Base-by-base conservation (phyloP, 805 yeast species). In the Kregervanrija pseudodelftensis region DNA sequence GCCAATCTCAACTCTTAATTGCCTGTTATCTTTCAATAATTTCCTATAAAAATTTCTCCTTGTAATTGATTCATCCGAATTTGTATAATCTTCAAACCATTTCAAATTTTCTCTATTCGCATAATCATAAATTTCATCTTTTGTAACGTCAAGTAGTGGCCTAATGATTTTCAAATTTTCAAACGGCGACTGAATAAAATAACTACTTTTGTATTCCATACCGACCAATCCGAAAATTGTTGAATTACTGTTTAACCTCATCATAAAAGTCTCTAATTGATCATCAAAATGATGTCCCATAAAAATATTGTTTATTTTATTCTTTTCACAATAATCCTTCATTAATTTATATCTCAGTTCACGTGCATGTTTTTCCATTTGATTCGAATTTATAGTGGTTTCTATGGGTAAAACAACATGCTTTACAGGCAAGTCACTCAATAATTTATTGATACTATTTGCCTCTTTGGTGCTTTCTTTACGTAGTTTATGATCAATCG, bases 71-170 rank as follows among this genome's bases (percentile, higher is more conserved):
- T 70, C 63, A 51, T 81, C 79, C 2, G 55, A 54, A 50, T 86
- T 86, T 0, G 91, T 79, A 2, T 63, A 56, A 53, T 86, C 95
- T 53, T 85, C 90, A 56, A 80, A 78, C 91, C 93, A 85, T 0
- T 48, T 40, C 0, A 85, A 49, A 1, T 51, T 44, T 15, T 68
- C 57, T 0, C 43, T 39, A 9, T 43, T 36, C 43, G 89, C 82
- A 11, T 76, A 73, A 0, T 66, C 56, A 5, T 68, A 60, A 3
- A 83, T 64, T 1, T 69, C 67, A 0, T 47, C 11, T 54, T 86
- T 85, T 0, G 54, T 40, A 14, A 68, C 55, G 0, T 51, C 58
- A 22, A 84, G 61, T 41, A 85, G 56, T 1, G 95, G 95, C 14
- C 90, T 57, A 34, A 67, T 28, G 41, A 73, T 31, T 28, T 51